Evolutionary conservation across 2,329 filamentous ascomycete species (phyloP).

Genomic region (Trichoderma citrinoviride): DNA sequence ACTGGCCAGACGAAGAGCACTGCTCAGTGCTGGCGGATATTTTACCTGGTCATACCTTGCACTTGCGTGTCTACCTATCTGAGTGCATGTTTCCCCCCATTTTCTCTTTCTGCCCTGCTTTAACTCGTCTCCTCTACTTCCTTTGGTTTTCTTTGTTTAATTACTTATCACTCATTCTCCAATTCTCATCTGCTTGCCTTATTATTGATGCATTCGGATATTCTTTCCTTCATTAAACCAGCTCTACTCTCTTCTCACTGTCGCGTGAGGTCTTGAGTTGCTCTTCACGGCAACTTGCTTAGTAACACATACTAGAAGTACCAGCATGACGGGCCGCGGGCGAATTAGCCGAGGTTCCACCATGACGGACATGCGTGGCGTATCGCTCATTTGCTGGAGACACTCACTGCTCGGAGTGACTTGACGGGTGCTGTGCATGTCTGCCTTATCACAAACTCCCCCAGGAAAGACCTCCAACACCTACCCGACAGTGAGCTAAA

Average conservation of each 20-base stretch:
- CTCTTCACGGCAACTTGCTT: neutral
- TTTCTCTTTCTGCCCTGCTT: neutral
- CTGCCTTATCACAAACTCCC: neutral
- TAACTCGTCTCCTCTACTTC: neutral
- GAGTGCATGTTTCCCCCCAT: too few relatives aligned
- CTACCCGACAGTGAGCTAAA: neutral
- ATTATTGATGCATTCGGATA: too few relatives aligned
- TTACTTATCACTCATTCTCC: neutral
- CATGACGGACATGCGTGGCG: neutral
- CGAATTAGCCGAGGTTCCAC: slow-evolving; percentile 37
- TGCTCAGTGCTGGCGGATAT: neutral
- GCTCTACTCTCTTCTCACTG: neutral
- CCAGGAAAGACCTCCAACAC: neutral
- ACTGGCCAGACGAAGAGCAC: neutral
- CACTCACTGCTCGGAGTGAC: neutral
- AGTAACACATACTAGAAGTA: too few relatives aligned
- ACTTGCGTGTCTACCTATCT: neutral
- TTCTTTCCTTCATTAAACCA: too few relatives aligned
- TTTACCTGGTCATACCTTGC: neutral
- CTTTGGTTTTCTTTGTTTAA: neutral
- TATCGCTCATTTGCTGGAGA: neutral
- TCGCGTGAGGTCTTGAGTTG: slow-evolving; percentile 2
- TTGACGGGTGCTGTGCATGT: neutral
- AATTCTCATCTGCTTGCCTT: too few relatives aligned
- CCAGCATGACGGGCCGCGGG: neutral